Conservation (phyloP, 2,329 filamentous ascomycete genomes). For the Sporothrix curviconia region DNA sequence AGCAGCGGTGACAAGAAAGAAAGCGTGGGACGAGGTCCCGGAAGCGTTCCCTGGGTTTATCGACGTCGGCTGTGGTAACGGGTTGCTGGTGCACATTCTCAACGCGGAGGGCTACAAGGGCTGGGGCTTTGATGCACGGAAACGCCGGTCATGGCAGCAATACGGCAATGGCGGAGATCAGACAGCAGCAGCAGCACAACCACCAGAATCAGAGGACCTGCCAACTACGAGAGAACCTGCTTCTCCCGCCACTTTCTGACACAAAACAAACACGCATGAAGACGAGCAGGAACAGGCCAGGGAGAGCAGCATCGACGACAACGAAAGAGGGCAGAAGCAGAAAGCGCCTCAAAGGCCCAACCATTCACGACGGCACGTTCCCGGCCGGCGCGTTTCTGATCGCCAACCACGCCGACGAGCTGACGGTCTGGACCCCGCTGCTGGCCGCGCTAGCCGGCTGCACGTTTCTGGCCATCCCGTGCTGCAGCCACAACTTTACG, state of each 20-base stretch:
- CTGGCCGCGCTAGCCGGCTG: constrained; percentile 68
- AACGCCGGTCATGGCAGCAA: constrained; percentile 73
- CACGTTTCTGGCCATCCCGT: constrained; percentile 89
- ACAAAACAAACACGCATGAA: too few species aligned
- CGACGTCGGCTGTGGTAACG: constrained; percentile 94
- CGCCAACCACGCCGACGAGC: constrained; percentile 93
- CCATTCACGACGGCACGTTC: constrained; percentile 59
- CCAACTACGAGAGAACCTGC: constrained; percentile 36
- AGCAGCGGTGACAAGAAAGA: too few species aligned
- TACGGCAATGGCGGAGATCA: constrained; percentile 44
- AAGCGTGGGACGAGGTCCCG: constrained; percentile 4
- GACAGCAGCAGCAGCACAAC: too few species aligned
- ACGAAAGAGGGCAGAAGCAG: constrained; percentile 13
- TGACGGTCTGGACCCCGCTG: constrained; percentile 92
- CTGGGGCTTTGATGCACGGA: constrained; percentile 88
- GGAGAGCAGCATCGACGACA: background rate
- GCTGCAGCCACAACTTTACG: constrained; percentile 82
- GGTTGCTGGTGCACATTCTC: constrained; percentile 78
- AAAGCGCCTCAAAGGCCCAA: background rate
- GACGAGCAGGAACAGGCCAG: too few species aligned
- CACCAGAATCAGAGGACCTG: too few species aligned
- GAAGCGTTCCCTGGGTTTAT: constrained; percentile 75
- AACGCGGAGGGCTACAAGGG: constrained; percentile 72
- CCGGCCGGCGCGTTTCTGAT: constrained; percentile 77
- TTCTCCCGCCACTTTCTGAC: constrained; percentile 25